phyloP scores from a whole-genome alignment of 805 yeast genomes.

The Sungouiozyma intestinalis region DNA sequence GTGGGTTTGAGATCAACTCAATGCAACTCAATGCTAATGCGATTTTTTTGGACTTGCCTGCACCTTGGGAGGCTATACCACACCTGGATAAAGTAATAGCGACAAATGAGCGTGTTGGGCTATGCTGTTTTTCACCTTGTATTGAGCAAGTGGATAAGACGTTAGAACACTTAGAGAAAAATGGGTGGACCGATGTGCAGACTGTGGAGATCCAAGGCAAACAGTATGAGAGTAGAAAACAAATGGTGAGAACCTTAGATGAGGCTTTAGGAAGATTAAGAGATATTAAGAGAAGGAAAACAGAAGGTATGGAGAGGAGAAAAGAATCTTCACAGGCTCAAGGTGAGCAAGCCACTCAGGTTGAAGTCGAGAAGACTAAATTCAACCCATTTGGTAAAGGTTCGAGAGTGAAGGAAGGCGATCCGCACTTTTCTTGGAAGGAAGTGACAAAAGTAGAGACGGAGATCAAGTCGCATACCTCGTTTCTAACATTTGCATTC shows the following conservation, averaged over 20 bases:
- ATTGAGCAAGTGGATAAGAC: constrained; percentile 93
- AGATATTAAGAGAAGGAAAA: constrained; percentile 67
- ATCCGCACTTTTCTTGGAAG: constrained; percentile 65
- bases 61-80: constrained; percentile 94
- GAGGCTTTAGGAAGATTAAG: constrained; percentile 72
- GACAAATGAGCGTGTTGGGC: constrained; percentile 42
- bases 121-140: constrained; percentile 97
- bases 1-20: constrained; percentile 56
- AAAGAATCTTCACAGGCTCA: constrained; percentile 16
- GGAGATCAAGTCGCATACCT: constrained; percentile 88
- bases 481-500: constrained; percentile 84
- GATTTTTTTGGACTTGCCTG: constrained; percentile 84
- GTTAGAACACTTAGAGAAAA: constrained; percentile 54
- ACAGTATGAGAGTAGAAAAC: constrained; percentile 83
- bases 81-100: constrained; percentile 53
- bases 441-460: constrained; percentile 75
- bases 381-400: constrained; percentile 95
- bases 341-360: constrained; percentile 18
- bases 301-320: constrained; percentile 51
- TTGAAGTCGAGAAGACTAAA: constrained; percentile 33
- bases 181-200: constrained; percentile 81
- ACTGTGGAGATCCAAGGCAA: constrained; percentile 84
- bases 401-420: constrained; percentile 77
- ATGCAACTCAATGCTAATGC: constrained; percentile 48
- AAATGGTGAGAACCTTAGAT: constrained; percentile 69